These are phyloP conservation scores for Quercus tomentella DNA, from an alignment of 331 rosid species.

Conservation along the genomic window DNA sequence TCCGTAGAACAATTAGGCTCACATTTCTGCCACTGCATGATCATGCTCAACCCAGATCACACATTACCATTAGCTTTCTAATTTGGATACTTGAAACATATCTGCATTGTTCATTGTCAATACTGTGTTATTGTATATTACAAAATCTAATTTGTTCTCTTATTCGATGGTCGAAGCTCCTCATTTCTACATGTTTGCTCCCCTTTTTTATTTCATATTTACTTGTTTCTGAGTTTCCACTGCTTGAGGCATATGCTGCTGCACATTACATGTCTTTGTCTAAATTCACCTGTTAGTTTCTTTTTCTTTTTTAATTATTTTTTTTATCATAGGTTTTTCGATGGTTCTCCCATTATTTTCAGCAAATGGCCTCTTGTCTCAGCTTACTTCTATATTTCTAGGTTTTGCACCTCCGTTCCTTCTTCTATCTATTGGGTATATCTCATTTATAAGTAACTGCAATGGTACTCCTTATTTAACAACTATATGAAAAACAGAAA, in stretches of 20 bases:
- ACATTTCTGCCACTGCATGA: background rate
- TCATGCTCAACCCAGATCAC: background rate
- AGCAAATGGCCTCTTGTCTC: slow-evolving; percentile 63
- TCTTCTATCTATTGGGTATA: slow-evolving; percentile 88
- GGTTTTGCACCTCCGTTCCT: slow-evolving; percentile 93
- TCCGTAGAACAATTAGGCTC: background rate
- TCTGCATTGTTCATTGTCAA: background rate
- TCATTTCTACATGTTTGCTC: background rate
- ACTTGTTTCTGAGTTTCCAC: slow-evolving; percentile 3
- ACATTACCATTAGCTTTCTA: background rate
- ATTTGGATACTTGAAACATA: background rate
- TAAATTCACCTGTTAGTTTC: slow-evolving; percentile 20
- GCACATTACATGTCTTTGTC: slow-evolving; percentile 15
- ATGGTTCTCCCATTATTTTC: slow-evolving; percentile 79
- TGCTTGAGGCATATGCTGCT: slow-evolving; percentile 6
- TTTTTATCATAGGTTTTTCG: slow-evolving; percentile 53
- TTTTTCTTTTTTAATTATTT: too few species aligned
- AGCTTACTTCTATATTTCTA: slow-evolving; percentile 80
- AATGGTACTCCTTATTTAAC: slow-evolving; percentile 4
- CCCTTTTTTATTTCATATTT: background rate
- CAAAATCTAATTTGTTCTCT: background rate
- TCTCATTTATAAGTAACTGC: slow-evolving; percentile 4
- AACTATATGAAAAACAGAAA: background rate
- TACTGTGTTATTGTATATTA: background rate
- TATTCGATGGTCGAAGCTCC: background rate